Base-by-base conservation (phyloP, 192 early-diverging fungal species). In the Coemansia erecta region DNA sequence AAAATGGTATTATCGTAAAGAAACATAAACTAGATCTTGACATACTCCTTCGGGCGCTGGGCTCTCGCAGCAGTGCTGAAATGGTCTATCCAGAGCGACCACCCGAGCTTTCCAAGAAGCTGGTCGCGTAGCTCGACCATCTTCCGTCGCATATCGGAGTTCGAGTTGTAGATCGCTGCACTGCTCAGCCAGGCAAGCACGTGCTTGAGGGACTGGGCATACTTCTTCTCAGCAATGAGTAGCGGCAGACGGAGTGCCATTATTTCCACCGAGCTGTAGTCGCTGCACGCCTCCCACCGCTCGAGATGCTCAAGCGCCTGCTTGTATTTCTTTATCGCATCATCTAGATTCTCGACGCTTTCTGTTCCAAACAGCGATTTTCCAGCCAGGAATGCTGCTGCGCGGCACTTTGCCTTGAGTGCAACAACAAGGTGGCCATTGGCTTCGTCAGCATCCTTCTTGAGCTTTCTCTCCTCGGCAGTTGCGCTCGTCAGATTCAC, bases 391-490 rank as follows among this genome's bases (percentile, higher is more conserved):
- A 52, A 56, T 8, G 60, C 60, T 61, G 85, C 66, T 14, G 83
- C 81, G 28, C 79, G 68, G 43, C 80, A 84, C 54, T 85, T 88
- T n/a, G 81, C 60, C 3, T 64, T 58, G 43, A 92, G 71, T 10
- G 92, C 90, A 8, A 56, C 59, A 9, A 88, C 61, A 22, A 93
- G 63, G n/a, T 84, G 83, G 8, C 76, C 73, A 68, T 90, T 91
- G 46, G 83, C 85, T 28, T 80, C 62, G 15, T 94, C 92, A 48
- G 87, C 88, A 33, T 90, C 87, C 72, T 92, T 85, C 72, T 80
- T 81, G 46, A 71, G 43, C 64, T 81, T 68, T 66, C 80, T 82
- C 15, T 78, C 76, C 28, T 62, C 81, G 18, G 84, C 83, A 40
- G 80, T 84, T 35, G 53, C 58, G 11, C 81, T 76, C 3, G 78